Evolutionary conservation across 2,329 filamentous ascomycete species (phyloP).

Genomic region (Monosporascus sp.): DNA sequence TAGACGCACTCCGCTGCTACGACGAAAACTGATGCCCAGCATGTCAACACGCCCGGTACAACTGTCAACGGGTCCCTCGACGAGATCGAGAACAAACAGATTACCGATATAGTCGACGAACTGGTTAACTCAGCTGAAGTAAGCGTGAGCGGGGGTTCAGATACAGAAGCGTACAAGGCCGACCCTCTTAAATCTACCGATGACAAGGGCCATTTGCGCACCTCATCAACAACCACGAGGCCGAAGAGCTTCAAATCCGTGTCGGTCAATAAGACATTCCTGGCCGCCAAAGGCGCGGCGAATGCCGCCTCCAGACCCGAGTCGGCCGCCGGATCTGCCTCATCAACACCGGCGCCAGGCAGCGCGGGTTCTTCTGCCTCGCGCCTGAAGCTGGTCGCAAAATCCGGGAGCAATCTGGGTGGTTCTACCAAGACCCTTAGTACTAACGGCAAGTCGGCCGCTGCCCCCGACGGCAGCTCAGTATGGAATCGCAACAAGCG

Average conservation of each 20-base stretch:
- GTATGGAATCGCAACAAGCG: slow-evolving; percentile 90
- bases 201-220: slow-evolving; percentile 55
- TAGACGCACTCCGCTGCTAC: slow-evolving; percentile 25
- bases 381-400: slow-evolving; percentile 70
- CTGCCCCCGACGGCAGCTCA: slow-evolving; percentile 64
- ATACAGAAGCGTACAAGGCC: slow-evolving; percentile 65
- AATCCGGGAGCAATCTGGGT: slow-evolving; percentile 58
- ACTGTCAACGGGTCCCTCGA: slow-evolving; percentile 47
- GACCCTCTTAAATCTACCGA: slow-evolving; percentile 50
- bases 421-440: slow-evolving; percentile 41
- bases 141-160: slow-evolving; percentile 69
- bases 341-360: slow-evolving; percentile 37
- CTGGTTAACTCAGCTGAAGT: slow-evolving; percentile 58
- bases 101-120: slow-evolving; percentile 52
- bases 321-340: slow-evolving; percentile 38
- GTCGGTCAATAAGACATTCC: slow-evolving; percentile 78
- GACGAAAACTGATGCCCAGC: slow-evolving; percentile 35
- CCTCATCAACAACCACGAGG: slow-evolving; percentile 62
- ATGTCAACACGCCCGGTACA: slow-evolving; percentile 42
- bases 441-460: slow-evolving; percentile 54
- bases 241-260: slow-evolving; percentile 77
- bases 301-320: slow-evolving; percentile 44
- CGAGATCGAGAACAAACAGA: slow-evolving; percentile 53
- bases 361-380: slow-evolving; percentile 46
- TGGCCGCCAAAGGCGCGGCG: slow-evolving; percentile 61